These are phyloP conservation scores for Pythium monospermum DNA, from an alignment of 352 stramenopile genomes.

Conservation along the genomic window DNA sequence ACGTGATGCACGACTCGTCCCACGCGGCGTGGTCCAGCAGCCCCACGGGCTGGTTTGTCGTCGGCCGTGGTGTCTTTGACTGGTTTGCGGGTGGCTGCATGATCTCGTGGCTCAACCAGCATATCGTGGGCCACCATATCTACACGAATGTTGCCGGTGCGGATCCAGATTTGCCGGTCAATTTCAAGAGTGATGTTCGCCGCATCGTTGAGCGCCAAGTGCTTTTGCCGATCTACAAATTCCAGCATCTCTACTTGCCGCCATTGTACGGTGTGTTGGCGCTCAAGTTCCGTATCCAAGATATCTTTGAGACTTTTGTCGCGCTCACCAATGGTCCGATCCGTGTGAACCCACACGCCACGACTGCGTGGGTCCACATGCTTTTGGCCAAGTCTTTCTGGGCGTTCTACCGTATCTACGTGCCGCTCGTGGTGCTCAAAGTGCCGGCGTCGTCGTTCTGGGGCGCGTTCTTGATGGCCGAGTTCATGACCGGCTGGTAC, in stretches of 20 bases:
- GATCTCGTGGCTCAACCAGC: constrained; percentile 93
- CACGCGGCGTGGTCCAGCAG: constrained; percentile 86
- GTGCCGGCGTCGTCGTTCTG: constrained; percentile 55
- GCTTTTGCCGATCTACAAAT: constrained; percentile 86
- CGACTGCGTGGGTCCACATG: constrained; percentile 76
- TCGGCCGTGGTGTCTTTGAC: constrained; percentile 83
- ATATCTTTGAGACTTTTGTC: constrained; percentile 88
- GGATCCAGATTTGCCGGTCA: constrained; percentile 91
- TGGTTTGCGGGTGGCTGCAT: constrained; percentile 90
- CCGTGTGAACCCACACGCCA: constrained; percentile 86
- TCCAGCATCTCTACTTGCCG: constrained; percentile 91
- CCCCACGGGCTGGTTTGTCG: constrained; percentile 64
- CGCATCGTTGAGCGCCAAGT: constrained; percentile 86
- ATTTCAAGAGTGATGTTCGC: constrained; percentile 81
- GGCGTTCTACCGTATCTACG: constrained; percentile 85
- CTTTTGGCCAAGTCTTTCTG: constrained; percentile 88
- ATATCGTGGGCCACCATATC: constrained; percentile 94
- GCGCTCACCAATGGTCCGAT: constrained; percentile 86
- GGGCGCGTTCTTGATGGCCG: constrained; percentile 78
- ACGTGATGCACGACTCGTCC: constrained; percentile 92
- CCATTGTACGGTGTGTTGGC: constrained; percentile 93
- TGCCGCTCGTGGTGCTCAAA: constrained; percentile 79
- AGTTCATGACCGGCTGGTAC: constrained; percentile 91
- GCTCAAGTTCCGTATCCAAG: constrained; percentile 91
- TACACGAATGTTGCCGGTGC: constrained; percentile 93